Base-by-base conservation (phyloP, 1,284 basidiomycete species). In the Ustilago esculenta region DNA sequence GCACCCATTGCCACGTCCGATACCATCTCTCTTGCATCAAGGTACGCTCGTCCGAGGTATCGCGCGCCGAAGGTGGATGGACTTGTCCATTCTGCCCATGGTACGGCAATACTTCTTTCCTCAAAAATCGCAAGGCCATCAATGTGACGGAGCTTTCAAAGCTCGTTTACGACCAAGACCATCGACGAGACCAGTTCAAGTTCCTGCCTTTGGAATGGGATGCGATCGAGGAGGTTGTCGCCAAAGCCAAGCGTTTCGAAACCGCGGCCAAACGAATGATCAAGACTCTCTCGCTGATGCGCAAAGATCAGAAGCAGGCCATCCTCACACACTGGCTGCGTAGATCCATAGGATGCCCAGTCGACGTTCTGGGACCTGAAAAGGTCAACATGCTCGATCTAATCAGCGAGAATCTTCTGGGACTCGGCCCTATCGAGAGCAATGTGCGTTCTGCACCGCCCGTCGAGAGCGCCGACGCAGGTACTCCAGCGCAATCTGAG, bases 21-120 rank as follows among this genome's bases (percentile, higher is more conserved):
- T 79, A 75, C 55, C 77, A 79, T 47, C 41, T 72, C 11, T 29
- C 52, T 12, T 79, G 77, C 59, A 68, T 79, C 37, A 72, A 73
- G 34, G 51, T 71, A 7, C 53, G 48, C 17, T 36, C 55, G 0
- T 42, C 46, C 11, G 53, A 66, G 42, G 68, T 57, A 0, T 40
- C 61, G 12, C 55, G 67, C 33, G 66, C 63, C n/a, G 63, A 53
- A 20, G 45, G 51, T 21, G 50, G 45, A 25, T 81, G 73, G 73
- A 35, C 27, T 2, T 81, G 79, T 34, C 68, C 64, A 15, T 67
- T 81, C 57, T 81, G 79, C 45, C 66, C 71, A 10, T 65, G 57
- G 53, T 33, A 32, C 41, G 48, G 39, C 37, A 41, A 27, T 18
- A 30, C 54, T 12, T 25, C 50, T 8, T 41, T 65, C 39, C 48